Evolutionary conservation across 2,329 filamentous ascomycete species (phyloP).

Genomic region (Parafenestella ontariensis): DNA sequence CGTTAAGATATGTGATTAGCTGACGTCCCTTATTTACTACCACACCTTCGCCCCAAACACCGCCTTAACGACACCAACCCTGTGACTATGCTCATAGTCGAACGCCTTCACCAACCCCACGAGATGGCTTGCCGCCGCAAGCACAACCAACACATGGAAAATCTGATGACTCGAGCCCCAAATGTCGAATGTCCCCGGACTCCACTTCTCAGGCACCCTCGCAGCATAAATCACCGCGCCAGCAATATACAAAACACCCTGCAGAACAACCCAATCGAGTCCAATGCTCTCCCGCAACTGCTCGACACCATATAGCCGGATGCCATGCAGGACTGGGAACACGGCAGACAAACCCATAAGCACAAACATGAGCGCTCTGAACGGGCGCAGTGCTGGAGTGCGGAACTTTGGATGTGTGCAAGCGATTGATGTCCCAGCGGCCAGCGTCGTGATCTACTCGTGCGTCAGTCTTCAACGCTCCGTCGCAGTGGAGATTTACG

Average conservation of each 20-base stretch:
- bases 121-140: constrained; percentile 83
- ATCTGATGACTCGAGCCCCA: constrained; percentile 95
- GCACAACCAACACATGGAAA: constrained; percentile 87
- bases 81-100: constrained; percentile 75
- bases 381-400: constrained; percentile 81
- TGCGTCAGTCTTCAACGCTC: not conserved
- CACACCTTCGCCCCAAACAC: not conserved
- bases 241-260: constrained; percentile 83
- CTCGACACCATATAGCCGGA: constrained; percentile 70
- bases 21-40: too few relatives aligned
- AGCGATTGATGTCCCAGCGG: constrained; percentile 75
- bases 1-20: too few relatives aligned
- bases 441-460: constrained; percentile 76
- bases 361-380: constrained; percentile 89
- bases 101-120: constrained; percentile 84
- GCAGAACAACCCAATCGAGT: constrained; percentile 77
- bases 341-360: constrained; percentile 83
- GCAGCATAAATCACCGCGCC: constrained; percentile 87
- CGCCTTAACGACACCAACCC: constrained; percentile 14
- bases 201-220: constrained; percentile 81
- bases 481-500: not conserved
- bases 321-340: constrained; percentile 80
- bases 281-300: constrained; percentile 77
- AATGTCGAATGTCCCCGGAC: constrained; percentile 83
- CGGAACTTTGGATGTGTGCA: constrained; percentile 84